These are phyloP conservation scores for Scolecobasidium constrictum DNA, from an alignment of 2,329 filamentous ascomycete genomes.

Conservation along the genomic window DNA sequence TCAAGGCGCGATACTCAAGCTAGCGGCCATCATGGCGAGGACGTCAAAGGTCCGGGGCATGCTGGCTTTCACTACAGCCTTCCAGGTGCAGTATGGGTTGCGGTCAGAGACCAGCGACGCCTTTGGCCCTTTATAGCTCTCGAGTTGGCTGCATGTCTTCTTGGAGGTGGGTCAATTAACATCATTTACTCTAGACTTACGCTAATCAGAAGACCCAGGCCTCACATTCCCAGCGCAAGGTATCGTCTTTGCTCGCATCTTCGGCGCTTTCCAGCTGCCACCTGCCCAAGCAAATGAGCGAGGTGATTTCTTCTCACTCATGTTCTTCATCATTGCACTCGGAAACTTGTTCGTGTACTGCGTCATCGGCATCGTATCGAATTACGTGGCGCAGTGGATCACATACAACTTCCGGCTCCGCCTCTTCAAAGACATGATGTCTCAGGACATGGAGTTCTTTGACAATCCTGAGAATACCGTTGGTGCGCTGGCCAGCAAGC, in stretches of 20 bases:
- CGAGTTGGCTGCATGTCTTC: neutral
- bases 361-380: constrained; percentile 15
- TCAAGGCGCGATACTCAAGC: neutral
- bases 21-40: neutral
- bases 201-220: constrained; percentile 34
- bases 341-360: constrained; percentile 36
- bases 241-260: constrained; percentile 49
- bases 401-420: constrained; percentile 17
- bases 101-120: neutral
- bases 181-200: too few species aligned
- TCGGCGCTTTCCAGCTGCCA: constrained; percentile 43
- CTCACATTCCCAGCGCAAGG: constrained; percentile 47
- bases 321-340: constrained; percentile 44
- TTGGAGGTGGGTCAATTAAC: too few species aligned
- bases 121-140: neutral
- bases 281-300: constrained; percentile 33
- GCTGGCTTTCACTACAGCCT: neutral
- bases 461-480: constrained; percentile 30
- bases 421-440: constrained; percentile 25
- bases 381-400: constrained; percentile 37
- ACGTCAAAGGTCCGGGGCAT: neutral
- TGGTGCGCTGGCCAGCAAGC: constrained; percentile 32
- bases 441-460: constrained; percentile 45
- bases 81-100: neutral
- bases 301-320: constrained; percentile 31